phyloP scores from a whole-genome alignment of 1,284 basidiomycete genomes.

The Rhodotorula sp. region DNA sequence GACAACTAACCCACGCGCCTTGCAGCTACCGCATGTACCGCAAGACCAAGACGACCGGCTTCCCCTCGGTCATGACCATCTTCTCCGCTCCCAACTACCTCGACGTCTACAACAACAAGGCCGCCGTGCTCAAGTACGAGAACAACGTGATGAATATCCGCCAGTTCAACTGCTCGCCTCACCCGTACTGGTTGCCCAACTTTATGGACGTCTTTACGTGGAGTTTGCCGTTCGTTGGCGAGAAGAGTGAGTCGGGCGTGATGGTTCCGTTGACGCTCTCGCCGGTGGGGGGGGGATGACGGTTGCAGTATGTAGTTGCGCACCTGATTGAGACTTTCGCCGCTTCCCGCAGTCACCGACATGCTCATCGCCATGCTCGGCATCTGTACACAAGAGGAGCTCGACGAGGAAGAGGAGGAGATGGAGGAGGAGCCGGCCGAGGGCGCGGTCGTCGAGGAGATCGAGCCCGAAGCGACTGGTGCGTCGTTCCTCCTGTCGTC shows the following conservation, averaged over 20 bases:
- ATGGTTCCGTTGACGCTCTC: background rate
- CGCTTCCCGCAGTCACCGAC: constrained; percentile 67
- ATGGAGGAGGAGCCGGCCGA: constrained; percentile 40
- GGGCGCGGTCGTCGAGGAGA: constrained; percentile 18
- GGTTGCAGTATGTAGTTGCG: too few relatives aligned
- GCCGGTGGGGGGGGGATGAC: background rate
- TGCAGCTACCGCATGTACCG: constrained; percentile 90
- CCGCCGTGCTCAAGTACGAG: constrained; percentile 93
- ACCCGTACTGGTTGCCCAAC: constrained; percentile 96
- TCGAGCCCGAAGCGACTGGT: constrained; percentile 33
- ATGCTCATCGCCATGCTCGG: constrained; percentile 94
- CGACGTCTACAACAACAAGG: constrained; percentile 95
- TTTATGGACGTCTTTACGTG: constrained; percentile 99
- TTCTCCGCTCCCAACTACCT: constrained; percentile 95
- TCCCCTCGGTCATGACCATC: constrained; percentile 93
- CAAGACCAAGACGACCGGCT: constrained; percentile 86
- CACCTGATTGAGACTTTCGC: too few relatives aligned
- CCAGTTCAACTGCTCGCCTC: constrained; percentile 92
- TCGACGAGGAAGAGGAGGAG: constrained; percentile 79
- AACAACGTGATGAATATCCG: constrained; percentile 93
- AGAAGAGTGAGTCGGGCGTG: constrained; percentile 69
- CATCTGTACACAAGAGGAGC: constrained; percentile 89
- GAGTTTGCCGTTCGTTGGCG: constrained; percentile 97
- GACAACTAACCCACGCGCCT: background rate
- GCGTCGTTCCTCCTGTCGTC: background rate